Percentiles rank a stretch among this genome's conserved stretches.
Conservation (phyloP, 225 moss, liverwort and hornwort genomes). For the Sphagnum tenellum region DNA sequence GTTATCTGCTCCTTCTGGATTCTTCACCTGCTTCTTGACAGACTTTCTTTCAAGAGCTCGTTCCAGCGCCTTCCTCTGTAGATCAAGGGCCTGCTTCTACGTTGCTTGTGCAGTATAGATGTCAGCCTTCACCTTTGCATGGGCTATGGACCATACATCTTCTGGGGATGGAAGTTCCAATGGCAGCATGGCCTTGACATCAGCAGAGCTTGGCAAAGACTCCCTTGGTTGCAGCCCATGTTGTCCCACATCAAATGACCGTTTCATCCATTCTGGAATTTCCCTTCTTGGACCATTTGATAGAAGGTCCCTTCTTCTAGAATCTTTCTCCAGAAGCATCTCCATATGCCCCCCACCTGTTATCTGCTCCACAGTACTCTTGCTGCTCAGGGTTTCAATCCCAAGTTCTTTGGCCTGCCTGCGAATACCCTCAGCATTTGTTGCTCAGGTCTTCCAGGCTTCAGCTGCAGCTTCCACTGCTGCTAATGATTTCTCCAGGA, state of each 20-base stretch:
- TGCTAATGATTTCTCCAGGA: slow-evolving; percentile 50
- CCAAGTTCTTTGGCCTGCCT: slow-evolving; percentile 31
- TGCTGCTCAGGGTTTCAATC: slow-evolving; percentile 14
- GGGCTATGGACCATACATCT: slow-evolving; percentile 59
- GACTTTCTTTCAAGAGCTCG: slow-evolving; percentile 54
- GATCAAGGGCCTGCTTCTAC: slow-evolving; percentile 72
- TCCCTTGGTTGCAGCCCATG: slow-evolving; percentile 61
- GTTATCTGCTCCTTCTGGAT: slow-evolving; percentile 44
- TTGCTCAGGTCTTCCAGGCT: slow-evolving; percentile 64
- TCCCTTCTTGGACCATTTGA: slow-evolving; percentile 73
- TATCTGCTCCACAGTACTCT: slow-evolving; percentile 19
- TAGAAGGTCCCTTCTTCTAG: slow-evolving; percentile 58
- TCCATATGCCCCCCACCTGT: slow-evolving; percentile 45
- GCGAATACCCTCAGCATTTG: slow-evolving; percentile 37
- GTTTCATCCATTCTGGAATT: slow-evolving; percentile 74
- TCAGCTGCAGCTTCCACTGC: slow-evolving; percentile 46
- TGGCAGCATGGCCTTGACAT: slow-evolving; percentile 49
- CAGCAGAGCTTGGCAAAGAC: slow-evolving; percentile 15
- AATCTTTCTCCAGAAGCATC: slow-evolving; percentile 47
- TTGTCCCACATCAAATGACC: slow-evolving; percentile 52
- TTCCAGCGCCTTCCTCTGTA: slow-evolving; percentile 69
- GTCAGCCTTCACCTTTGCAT: slow-evolving; percentile 57
- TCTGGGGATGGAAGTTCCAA: slow-evolving; percentile 55
- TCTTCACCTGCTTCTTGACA: slow-evolving; percentile 19
- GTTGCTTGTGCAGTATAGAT: slow-evolving; percentile 61